Evolutionary conservation across 192 early-diverging fungal genomes (phyloP), one percentile per base, ranked within the genome.

Genomic region (Geranomyces michiganensis): DNA sequence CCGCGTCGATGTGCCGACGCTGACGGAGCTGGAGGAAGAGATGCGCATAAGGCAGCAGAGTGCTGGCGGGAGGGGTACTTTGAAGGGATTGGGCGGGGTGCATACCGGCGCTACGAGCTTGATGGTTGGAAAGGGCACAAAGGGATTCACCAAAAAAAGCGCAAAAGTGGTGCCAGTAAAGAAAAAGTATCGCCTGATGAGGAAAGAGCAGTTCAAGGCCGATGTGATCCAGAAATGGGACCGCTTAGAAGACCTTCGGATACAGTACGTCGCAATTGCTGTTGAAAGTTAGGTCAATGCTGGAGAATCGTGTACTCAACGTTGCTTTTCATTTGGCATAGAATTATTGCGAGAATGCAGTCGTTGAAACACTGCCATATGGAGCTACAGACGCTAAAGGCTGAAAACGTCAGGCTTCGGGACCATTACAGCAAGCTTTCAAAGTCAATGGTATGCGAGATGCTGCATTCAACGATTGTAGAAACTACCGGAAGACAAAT

Each of bases 311-410:
- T n/a, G n/a, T n/a, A n/a, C n/a, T n/a, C n/a, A 41, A 41, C 36
- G 10, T 41, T 41, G 7, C 24, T 49, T n/a, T 10, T 14, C 44
- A 8, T 46, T 30, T 26, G 15, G 51, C 0, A 47, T 24, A 68
- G 66, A 21, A 68, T 68, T 48, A 56, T 68, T 15, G 47, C 66
- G 17, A 22, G 66, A 36, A 68, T 68, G 66, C 47, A 55, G 22
- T 68, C 66, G 29, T 36, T 68, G 15, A 68, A 56, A 27, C 66
- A 68, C 31, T 68, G 47, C 31, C 51, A 68, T 22, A 27, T 13
- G 14, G 66, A 68, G 30, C 51, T 68, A 0, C 66, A 68, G 29
- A 15, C 8, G 29, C 51, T 68, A 49, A 55, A 56, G 55, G 66
- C 29, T 27, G 36, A 41, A 33, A 68, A 68, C 21, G 19, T 55